Base-by-base conservation (phyloP, 208 protist species). In the Wallacemonas collosoma region DNA sequence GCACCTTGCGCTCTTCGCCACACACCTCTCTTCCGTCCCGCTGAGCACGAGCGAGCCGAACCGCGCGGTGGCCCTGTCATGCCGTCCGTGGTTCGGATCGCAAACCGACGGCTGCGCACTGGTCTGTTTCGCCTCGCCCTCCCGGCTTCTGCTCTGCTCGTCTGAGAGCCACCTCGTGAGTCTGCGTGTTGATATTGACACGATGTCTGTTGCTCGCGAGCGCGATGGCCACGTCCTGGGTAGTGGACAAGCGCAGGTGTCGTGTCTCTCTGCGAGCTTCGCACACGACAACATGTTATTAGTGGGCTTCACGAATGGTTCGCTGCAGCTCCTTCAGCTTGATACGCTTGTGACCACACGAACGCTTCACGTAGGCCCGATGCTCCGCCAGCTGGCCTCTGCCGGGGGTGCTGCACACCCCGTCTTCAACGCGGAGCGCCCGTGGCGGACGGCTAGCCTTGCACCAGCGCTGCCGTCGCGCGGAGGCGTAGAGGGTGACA, bases 171-270 rank as follows among this genome's bases (percentile, higher is more conserved):
- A 93, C 71, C 72, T 93, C 0, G 76, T 93, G 15, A 71, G 71
- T 14, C 62, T 80, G 2, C 45, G 44, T 11, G 26, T 63, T 6
- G 77, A 80, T 36, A 72, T 15, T 54, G 57, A 17, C 8, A 41
- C 12, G 48, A 77, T 56, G 66, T 8, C 41, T n/a, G 72, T 80
- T 12, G 35, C 71, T 36, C 45, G 88, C 12, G 73, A 86, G 38
- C 79, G 87, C 5, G 87, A 95, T 68, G 90, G 90, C 11, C 90
- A 95, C 57, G 80, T 89, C 41, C 54, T 94, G 15, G 71, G 76
- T 15, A 75, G 68, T 2, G 74, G 81, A 9, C 69, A 75, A 1
- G 74, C 81, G 39, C 73, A 63, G 2, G 81, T 88, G 2, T 73
- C 84, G 5, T 79, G 68, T 38, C 82, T 93, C 61, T 58, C 74